Base-by-base conservation (phyloP, 805 yeast species). In the Kodamaea restingae region DNA sequence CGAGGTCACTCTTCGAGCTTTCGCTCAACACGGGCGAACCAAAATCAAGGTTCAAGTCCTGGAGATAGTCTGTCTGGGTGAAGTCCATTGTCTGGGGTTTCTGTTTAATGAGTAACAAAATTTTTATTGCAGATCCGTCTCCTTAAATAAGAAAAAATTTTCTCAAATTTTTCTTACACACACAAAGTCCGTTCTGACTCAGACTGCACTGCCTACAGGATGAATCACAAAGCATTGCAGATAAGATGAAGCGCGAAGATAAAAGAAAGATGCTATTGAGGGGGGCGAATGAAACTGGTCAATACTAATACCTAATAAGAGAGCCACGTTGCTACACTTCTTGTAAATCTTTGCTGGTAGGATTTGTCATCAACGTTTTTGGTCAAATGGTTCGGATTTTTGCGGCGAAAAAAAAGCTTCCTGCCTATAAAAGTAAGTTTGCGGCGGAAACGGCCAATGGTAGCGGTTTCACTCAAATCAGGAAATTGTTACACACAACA, bases 21-120 rank as follows among this genome's bases (percentile, higher is more conserved):
- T 39, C 42, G 31, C 42, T 39, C 26, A 39, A 30, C 24, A 32
- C 38, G 21, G 42, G 42, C 18, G 42, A 39, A n/a, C 60, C 61
- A 42, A 67, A 60, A 42, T 63, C 71, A 28, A 68, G 59, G 50
- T 67, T 65, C 49, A 67, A 54, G 43, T 64, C 60, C 40, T 56
- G 55, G 48, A 68, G 55, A 49, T 65, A 68, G 49, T 68, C 71
- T 21, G 62, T 56, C 31, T 70, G 63, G 48, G 65, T 69, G 48
- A 61, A 66, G 43, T 63, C 65, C 73, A 68, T 68, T 28, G 17
- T 27, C 32, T 30, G 32, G 32, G 32, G 32, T 30, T 22, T 25
- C 30, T 34, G 21, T 31, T 22, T 25, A 17, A 18, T 9, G 15
- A n/a, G 18, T 11, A 12, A 35, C 4, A 15, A 5, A 12, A 12